phyloP scores from a whole-genome alignment of 371 early-diverging fungal genomes.

The Mucor indicus region DNA sequence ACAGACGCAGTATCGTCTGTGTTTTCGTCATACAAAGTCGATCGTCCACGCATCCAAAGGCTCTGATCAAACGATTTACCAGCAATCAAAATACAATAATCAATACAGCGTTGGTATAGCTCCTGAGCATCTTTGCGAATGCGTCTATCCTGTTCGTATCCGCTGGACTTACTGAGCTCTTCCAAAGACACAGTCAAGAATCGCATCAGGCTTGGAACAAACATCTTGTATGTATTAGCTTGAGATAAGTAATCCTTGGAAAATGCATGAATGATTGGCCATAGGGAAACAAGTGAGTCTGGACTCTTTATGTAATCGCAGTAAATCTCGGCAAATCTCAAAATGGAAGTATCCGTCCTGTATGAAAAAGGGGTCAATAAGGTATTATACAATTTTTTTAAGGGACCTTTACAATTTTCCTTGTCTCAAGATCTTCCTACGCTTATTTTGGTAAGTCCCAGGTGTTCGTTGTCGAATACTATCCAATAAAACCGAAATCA shows the following conservation, averaged over 20 bases:
- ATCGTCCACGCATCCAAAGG: slow-evolving; percentile 63
- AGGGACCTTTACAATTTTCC: slow-evolving; percentile 51
- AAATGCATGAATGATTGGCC: slow-evolving; percentile 63
- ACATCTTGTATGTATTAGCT: slow-evolving; percentile 59
- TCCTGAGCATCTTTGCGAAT: slow-evolving; percentile 68
- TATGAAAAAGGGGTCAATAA: slow-evolving; percentile 1
- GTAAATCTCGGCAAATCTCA: slow-evolving; percentile 62
- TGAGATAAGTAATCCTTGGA: slow-evolving; percentile 67
- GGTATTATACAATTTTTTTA: background rate
- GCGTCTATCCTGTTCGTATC: slow-evolving; percentile 61
- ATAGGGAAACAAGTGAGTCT: slow-evolving; percentile 56
- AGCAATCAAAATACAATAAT: slow-evolving; percentile 73
- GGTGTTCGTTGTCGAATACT: slow-evolving; percentile 56
- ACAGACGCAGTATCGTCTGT: slow-evolving; percentile 21
- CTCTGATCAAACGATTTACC: slow-evolving; percentile 79
- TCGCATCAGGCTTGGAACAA: slow-evolving; percentile 51
- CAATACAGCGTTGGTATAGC: slow-evolving; percentile 66
- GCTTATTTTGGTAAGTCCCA: slow-evolving; percentile 37
- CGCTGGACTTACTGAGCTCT: slow-evolving; percentile 41
- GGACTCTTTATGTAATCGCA: slow-evolving; percentile 43
- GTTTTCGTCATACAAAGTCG: slow-evolving; percentile 35
- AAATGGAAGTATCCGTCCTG: slow-evolving; percentile 60
- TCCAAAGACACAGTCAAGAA: slow-evolving; percentile 61
- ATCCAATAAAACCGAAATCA: slow-evolving; percentile 52
- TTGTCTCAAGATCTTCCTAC: slow-evolving; percentile 39